phyloP scores from a whole-genome alignment of 768 basidiomycete species.

The Trametes meyenii region DNA sequence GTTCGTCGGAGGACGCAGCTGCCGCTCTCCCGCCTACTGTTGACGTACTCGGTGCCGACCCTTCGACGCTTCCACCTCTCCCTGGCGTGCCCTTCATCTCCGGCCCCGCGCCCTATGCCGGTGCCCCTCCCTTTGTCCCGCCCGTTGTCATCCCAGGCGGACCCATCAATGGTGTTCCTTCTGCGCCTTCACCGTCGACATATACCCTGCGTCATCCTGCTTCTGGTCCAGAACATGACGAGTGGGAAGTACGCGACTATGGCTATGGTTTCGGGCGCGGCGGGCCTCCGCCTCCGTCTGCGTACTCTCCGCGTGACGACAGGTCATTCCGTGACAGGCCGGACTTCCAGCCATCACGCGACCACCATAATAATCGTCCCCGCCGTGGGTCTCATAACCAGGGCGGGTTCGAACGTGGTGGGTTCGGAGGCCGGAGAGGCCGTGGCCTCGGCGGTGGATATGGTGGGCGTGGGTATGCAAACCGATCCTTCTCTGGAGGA shows the following conservation, averaged over 20 bases:
- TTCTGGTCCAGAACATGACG: constrained; percentile 28
- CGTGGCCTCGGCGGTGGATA: constrained; percentile 32
- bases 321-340: constrained; percentile 24
- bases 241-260: constrained; percentile 61
- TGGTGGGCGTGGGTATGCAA: constrained; percentile 35
- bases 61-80: not conserved
- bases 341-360: constrained; percentile 32
- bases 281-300: constrained; percentile 29
- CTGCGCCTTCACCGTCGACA: constrained; percentile 17
- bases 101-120: constrained; percentile 4
- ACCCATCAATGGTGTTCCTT: constrained; percentile 4
- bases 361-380: constrained; percentile 31
- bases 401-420: constrained; percentile 38
- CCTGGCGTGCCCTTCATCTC: constrained; percentile 9
- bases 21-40: not conserved
- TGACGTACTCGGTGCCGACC: not conserved
- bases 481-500: constrained; percentile 15
- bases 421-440: constrained; percentile 39
- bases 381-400: constrained; percentile 38
- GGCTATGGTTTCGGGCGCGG: constrained; percentile 66
- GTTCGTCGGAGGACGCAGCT: not conserved
- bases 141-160: constrained; percentile 10
- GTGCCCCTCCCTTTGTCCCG: constrained; percentile 13
- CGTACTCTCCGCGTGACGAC: constrained; percentile 39
- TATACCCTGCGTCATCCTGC: constrained; percentile 8